Conservation (phyloP, 2,329 filamentous ascomycete genomes). For the Pseudomassariella vexata region DNA sequence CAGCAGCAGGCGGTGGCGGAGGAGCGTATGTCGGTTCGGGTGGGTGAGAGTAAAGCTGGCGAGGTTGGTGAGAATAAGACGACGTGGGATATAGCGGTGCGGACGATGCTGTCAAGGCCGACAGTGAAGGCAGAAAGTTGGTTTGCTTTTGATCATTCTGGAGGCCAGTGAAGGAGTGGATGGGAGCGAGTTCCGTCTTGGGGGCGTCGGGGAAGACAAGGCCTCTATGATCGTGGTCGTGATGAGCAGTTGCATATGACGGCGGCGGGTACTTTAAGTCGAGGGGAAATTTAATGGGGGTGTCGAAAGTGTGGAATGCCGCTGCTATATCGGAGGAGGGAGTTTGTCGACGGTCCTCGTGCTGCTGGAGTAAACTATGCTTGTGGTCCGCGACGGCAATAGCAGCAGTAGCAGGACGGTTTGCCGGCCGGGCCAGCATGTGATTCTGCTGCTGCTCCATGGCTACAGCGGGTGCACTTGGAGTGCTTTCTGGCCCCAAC, state of each 20-base stretch:
- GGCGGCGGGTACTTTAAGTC: conserved; percentile 32
- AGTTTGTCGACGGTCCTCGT: conserved; percentile 14
- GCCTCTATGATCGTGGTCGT: conserved; percentile 10
- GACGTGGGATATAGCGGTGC: too few relatives aligned
- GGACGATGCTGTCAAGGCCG: conserved; percentile 30
- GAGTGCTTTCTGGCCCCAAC: conserved; percentile 7
- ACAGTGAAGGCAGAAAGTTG: conserved; percentile 35
- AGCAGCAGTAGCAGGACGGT: conserved; percentile 14
- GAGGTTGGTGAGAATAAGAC: conserved; percentile 1
- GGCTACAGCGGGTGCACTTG: too few relatives aligned
- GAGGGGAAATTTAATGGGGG: conserved; percentile 25
- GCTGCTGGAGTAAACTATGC: conserved; percentile 9
- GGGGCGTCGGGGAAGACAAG: conserved; percentile 27
- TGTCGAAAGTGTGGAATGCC: conserved; percentile 20
- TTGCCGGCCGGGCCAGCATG: conserved; percentile 33
- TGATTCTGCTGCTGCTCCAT: conserved; percentile 40
- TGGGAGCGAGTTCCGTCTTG: conserved; percentile 36
- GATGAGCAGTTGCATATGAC: conserved; percentile 28
- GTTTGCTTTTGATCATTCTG: conserved; percentile 16
- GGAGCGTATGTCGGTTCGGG: conserved; percentile 13
- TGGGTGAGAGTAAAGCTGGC: conserved; percentile 7
- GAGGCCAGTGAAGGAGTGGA: conserved; percentile 25
- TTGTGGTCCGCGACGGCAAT: conserved; percentile 11
- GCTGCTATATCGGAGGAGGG: conserved; percentile 13
- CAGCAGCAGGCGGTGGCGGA: conserved; percentile 19